Conservation (phyloP, 441 rosid genomes). For the Erodium chrysanthum region DNA sequence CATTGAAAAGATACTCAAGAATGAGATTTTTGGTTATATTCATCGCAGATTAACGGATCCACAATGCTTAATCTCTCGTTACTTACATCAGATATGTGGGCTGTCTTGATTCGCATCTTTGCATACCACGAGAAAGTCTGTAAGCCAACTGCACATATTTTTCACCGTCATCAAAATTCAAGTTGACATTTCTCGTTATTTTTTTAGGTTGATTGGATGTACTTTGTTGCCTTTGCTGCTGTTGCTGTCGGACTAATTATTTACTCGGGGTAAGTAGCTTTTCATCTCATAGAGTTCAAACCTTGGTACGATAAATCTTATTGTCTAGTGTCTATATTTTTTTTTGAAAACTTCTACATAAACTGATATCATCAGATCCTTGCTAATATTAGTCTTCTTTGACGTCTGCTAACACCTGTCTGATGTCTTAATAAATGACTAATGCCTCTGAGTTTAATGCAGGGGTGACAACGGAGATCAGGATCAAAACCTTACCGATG, state of each 20-base stretch:
- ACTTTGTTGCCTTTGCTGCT: slow-evolving; percentile 63
- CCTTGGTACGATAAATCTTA: too few relatives aligned
- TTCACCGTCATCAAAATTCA: not conserved
- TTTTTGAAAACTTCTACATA: too few relatives aligned
- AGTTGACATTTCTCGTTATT: not conserved
- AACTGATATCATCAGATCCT: too few relatives aligned
- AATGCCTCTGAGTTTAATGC: slow-evolving; percentile 1
- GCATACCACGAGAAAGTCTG: slow-evolving; percentile 83
- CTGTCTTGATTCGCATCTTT: slow-evolving; percentile 62
- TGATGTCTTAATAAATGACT: not conserved
- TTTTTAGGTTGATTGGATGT: slow-evolving; percentile 74
- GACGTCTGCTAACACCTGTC: not conserved
- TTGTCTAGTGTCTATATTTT: too few relatives aligned
- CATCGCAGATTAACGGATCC: slow-evolving; percentile 53
- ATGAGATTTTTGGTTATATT: not conserved
- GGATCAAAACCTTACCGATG: slow-evolving; percentile 27
- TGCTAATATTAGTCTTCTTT: too few relatives aligned
- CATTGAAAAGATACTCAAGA: too few relatives aligned
- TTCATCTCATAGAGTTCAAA: too few relatives aligned
- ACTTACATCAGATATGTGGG: slow-evolving; percentile 88
- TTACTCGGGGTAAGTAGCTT: slow-evolving; percentile 49
- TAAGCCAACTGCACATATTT: not conserved
- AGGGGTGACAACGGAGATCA: slow-evolving; percentile 51
- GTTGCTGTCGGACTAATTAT: slow-evolving; percentile 53
- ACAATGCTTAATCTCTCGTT: slow-evolving; percentile 74